A percentile compares a stretch with the other conserved stretches of the same genome.
Evolutionary conservation across 176 grass and related monocot genomes (phyloP).

Genomic region (Leersia perrieri): DNA sequence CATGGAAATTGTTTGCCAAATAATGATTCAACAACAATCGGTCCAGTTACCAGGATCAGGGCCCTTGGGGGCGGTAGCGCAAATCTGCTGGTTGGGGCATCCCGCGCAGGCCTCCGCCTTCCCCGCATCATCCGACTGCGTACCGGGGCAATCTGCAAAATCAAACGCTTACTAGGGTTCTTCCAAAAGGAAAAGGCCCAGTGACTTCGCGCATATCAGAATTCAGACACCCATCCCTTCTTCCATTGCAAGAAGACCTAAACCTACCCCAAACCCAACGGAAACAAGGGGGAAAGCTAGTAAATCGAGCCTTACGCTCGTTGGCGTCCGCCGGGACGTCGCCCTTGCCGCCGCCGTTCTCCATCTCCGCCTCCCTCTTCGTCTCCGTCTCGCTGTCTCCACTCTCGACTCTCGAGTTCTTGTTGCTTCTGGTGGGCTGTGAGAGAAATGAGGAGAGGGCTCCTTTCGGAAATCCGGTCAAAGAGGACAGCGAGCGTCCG

Average conservation of each 20-base stretch:
- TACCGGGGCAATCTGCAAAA: constrained; percentile 80
- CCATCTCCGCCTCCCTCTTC: constrained; percentile 7
- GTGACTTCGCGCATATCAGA: background rate
- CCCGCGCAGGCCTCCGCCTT: constrained; percentile 79
- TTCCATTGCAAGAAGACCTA: background rate
- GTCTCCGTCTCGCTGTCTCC: too few relatives aligned
- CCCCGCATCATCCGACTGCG: constrained; percentile 76
- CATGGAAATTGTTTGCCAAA: background rate
- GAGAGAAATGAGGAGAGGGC: background rate
- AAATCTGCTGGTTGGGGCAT: constrained; percentile 93
- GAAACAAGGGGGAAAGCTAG: background rate
- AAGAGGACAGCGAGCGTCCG: background rate
- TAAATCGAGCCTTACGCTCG: constrained; percentile 54
- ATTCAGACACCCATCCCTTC: background rate
- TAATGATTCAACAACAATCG: background rate
- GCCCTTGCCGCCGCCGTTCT: constrained; percentile 36
- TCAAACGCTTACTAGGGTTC: background rate
- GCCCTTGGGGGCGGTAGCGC: constrained; percentile 82
- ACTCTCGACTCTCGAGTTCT: background rate
- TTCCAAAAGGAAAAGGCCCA: background rate
- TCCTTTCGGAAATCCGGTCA: too few relatives aligned
- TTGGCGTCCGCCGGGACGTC: constrained; percentile 80
- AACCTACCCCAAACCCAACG: background rate
- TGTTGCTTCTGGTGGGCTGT: background rate
- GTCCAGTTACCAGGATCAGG: constrained; percentile 74